Evolutionary conservation across 129 eudicot species (phyloP).

Genomic region (Ambrosia artemisiifolia): DNA sequence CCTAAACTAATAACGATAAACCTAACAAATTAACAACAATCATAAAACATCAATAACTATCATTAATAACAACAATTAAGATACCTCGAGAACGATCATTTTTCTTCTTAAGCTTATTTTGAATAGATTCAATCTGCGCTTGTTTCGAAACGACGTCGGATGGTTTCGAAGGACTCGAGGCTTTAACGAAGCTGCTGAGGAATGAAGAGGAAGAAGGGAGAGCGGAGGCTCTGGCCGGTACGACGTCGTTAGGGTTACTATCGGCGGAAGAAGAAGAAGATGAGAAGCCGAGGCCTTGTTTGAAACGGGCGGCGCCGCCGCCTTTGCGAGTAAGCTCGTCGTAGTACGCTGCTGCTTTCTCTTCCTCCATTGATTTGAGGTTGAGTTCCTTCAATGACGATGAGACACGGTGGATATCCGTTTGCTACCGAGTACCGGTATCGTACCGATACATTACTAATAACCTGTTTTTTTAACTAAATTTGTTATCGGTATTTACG

Average conservation of each 20-base stretch:
- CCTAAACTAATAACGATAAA: too few relatives aligned
- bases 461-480: too few relatives aligned
- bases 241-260: conserved; percentile 35
- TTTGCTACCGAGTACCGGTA: too few relatives aligned
- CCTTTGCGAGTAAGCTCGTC: conserved; percentile 90
- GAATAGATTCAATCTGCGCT: conserved; percentile 60
- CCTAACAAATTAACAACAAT: too few relatives aligned
- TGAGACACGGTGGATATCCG: background rate
- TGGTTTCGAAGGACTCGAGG: conserved; percentile 50
- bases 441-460: too few relatives aligned
- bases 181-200: conserved; percentile 71
- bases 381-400: conserved; percentile 19
- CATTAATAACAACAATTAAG: too few relatives aligned
- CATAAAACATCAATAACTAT: too few relatives aligned
- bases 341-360: conserved; percentile 86
- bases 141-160: conserved; percentile 39
- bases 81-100: background rate
- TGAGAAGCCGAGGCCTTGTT: conserved; percentile 95
- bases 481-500: too few relatives aligned
- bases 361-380: conserved; percentile 72
- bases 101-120: conserved; percentile 62
- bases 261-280: conserved; percentile 33
- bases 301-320: conserved; percentile 84
- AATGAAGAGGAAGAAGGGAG: conserved; percentile 60
- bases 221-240: conserved; percentile 53